phyloP scores from a whole-genome alignment of 2,329 filamentous ascomycete species.

The Mycosphaerelloides madeirae region DNA sequence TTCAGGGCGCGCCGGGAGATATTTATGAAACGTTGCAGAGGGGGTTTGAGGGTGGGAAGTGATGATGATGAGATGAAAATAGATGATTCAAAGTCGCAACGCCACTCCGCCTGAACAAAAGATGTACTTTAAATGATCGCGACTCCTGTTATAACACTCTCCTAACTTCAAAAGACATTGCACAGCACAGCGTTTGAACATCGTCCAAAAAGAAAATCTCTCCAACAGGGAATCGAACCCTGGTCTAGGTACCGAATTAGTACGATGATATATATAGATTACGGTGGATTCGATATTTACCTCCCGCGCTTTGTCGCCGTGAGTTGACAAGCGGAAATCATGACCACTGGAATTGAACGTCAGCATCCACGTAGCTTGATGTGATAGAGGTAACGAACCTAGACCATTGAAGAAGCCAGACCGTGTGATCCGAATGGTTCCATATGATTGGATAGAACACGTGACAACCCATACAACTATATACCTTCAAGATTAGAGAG shows the following conservation, averaged over 20 bases:
- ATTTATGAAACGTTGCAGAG: slow-evolving; percentile 2
- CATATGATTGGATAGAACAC: too few species aligned
- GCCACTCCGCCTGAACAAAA: too few species aligned
- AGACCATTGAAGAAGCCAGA: not conserved
- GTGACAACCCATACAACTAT: too few species aligned
- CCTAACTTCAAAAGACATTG: too few species aligned
- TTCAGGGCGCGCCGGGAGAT: slow-evolving; percentile 3
- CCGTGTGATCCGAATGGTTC: too few species aligned
- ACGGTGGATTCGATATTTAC: not conserved
- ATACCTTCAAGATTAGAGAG: too few species aligned
- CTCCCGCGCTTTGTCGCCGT: slow-evolving; percentile 1
- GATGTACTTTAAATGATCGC: too few species aligned
- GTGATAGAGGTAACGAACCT: not conserved
- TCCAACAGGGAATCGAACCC: slow-evolving; percentile 8
- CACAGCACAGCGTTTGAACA: too few species aligned
- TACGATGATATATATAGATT: not conserved
- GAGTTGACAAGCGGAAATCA: slow-evolving; percentile 8
- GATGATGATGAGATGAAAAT: not conserved
- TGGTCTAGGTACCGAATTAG: not conserved
- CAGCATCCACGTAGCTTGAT: not conserved
- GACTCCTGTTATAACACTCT: too few species aligned
- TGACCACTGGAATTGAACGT: slow-evolving; percentile 5
- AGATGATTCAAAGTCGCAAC: too few species aligned
- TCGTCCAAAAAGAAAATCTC: not conserved
- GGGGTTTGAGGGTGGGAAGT: slow-evolving; percentile 1